Percentiles rank a stretch among this genome's conserved stretches.
phyloP scores from a whole-genome alignment of 257 asterid species.

The Lantana camara region DNA sequence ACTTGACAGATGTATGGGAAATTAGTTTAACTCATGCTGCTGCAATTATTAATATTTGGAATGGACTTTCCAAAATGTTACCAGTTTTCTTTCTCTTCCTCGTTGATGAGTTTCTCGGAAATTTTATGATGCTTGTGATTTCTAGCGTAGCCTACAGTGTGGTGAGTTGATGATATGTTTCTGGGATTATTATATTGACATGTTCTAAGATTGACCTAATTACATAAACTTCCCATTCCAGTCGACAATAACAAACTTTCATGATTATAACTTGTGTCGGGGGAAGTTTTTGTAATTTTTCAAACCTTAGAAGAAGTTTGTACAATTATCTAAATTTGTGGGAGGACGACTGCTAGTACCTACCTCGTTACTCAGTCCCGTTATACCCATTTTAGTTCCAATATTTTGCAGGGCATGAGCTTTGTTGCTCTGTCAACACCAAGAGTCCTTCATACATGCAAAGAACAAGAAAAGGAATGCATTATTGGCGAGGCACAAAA shows the following conservation, averaged over 20 bases:
- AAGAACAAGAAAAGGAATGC: conserved; percentile 41
- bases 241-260: no score
- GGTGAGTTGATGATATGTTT: conserved; percentile 35
- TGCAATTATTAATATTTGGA: conserved; percentile 48
- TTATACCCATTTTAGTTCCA: neutral
- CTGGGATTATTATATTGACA: no score
- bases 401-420: conserved; percentile 45
- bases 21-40: conserved; percentile 55
- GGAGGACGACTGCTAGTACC: no score
- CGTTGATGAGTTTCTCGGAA: conserved; percentile 36
- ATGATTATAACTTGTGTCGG: no score
- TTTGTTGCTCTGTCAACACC: conserved; percentile 58
- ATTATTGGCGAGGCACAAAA: conserved; percentile 50
- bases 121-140: conserved; percentile 38
- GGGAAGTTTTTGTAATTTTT: no score
- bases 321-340: no score
- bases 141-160: conserved; percentile 43
- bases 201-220: no score
- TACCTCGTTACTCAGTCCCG: no score
- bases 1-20: conserved; percentile 61
- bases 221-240: no score
- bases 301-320: no score
- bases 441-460: conserved; percentile 50
- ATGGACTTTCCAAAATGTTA: conserved; percentile 33
- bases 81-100: conserved; percentile 32